Evolutionary conservation across 768 basidiomycete genomes (phyloP).

Genomic region (Auricularia sp.): DNA sequence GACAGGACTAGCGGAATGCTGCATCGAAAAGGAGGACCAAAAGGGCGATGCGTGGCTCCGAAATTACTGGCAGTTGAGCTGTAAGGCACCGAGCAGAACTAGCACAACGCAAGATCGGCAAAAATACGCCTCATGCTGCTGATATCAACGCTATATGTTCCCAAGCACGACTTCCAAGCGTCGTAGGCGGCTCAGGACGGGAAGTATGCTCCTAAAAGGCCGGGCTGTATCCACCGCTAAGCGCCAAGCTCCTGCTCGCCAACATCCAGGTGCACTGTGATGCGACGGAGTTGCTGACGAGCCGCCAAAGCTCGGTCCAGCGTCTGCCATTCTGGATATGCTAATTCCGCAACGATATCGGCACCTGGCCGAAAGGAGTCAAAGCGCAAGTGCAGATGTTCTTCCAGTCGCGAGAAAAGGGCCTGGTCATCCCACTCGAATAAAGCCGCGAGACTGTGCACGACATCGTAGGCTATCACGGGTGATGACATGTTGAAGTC

Average conservation of each 20-base stretch:
- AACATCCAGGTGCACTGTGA: background rate
- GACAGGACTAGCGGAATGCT: too few species aligned
- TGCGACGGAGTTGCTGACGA: background rate
- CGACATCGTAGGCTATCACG: background rate
- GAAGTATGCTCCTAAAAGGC: background rate
- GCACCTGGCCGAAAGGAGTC: background rate
- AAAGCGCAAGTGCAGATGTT: background rate
- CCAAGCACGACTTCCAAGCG: background rate
- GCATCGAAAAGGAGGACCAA: too few species aligned
- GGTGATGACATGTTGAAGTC: background rate
- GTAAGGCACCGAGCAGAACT: too few species aligned
- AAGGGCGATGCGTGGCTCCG: too few species aligned
- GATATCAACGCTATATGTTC: too few species aligned
- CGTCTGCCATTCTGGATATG: background rate
- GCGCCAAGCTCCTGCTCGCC: background rate
- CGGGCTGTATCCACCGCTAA: background rate
- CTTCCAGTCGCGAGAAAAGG: background rate
- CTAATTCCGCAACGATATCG: background rate
- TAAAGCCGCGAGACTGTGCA: background rate
- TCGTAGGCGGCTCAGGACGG: background rate
- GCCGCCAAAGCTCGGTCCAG: background rate
- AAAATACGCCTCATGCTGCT: too few species aligned
- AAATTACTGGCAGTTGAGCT: too few species aligned
- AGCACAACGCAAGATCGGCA: too few species aligned
- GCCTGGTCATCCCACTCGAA: background rate